A percentile compares a stretch with the other conserved stretches of the same genome.
Evolutionary conservation across 768 basidiomycete genomes (phyloP).

Genomic region (Lentinula guzmanii): DNA sequence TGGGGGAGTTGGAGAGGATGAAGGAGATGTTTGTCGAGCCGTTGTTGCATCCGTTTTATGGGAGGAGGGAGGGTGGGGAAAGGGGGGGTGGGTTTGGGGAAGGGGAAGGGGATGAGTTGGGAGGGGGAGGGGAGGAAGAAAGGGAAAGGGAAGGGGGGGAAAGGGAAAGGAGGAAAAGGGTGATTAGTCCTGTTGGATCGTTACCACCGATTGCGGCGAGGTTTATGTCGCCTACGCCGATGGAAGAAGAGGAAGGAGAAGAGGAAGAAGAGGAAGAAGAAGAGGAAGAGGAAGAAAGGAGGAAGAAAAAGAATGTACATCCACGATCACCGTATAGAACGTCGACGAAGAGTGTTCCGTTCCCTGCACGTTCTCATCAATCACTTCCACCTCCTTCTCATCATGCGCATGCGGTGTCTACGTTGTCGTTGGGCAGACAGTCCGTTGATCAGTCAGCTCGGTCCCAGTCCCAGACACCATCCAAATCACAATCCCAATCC

Average conservation of each 20-base stretch:
- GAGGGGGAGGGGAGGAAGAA: no score
- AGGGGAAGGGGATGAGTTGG: no score
- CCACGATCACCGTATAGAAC: conserved; percentile 75
- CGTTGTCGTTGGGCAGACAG: conserved; percentile 72
- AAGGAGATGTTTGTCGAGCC: conserved; percentile 91
- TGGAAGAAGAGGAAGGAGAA: conserved; percentile 24
- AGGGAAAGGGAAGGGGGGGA: background rate
- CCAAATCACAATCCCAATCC: no score
- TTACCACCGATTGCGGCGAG: conserved; percentile 87
- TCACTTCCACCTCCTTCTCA: conserved; percentile 68
- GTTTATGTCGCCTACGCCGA: conserved; percentile 74
- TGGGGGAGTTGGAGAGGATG: conserved; percentile 84
- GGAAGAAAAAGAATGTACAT: conserved; percentile 52
- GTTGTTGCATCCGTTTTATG: conserved; percentile 74
- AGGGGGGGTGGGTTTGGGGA: no score
- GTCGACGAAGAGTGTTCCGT: conserved; percentile 49
- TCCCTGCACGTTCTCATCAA: conserved; percentile 72
- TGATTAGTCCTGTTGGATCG: conserved; percentile 16
- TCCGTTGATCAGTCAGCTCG: conserved; percentile 28
- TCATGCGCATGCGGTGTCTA: conserved; percentile 38
- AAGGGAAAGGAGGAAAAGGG: conserved; percentile 37
- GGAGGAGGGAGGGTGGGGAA: background rate
- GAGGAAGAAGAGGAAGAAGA: conserved; percentile 46
- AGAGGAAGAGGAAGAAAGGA: conserved; percentile 54
- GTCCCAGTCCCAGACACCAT: conserved; percentile 17